These are phyloP conservation scores for Ammopiptanthus mongolicus DNA, from an alignment of 306 rosid genomes.

Conservation along the genomic window DNA sequence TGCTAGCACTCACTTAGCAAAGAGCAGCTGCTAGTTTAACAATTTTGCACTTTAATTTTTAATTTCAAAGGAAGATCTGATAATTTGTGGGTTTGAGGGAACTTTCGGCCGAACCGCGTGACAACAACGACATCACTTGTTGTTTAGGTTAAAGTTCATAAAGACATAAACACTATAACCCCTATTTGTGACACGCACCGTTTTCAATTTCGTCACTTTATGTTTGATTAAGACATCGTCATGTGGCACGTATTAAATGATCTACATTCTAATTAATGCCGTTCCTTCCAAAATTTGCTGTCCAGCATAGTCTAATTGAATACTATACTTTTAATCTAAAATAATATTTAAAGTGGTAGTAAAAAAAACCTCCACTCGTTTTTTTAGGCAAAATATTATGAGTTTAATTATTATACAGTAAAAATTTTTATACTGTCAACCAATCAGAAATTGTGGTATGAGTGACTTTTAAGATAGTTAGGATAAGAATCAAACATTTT, in stretches of 20 bases:
- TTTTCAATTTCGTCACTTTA: slow-evolving; percentile 25
- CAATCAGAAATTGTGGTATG: too few species aligned
- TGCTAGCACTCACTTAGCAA: not conserved
- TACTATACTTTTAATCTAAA: not conserved
- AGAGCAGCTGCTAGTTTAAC: not conserved
- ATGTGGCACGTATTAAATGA: not conserved
- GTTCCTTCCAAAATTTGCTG: not conserved
- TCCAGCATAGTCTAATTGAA: not conserved
- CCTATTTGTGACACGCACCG: slow-evolving; percentile 31
- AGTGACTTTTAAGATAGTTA: too few species aligned
- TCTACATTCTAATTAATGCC: not conserved
- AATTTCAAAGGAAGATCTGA: not conserved
- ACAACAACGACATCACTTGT: slow-evolving; percentile 56
- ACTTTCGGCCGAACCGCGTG: slow-evolving; percentile 56
- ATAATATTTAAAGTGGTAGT: not conserved
- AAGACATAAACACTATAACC: slow-evolving; percentile 17
- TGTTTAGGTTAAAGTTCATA: slow-evolving; percentile 52
- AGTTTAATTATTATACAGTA: too few species aligned
- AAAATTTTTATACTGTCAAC: too few species aligned
- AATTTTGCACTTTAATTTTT: slow-evolving; percentile 7
- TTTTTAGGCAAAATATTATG: not conserved
- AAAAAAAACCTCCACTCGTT: not conserved
- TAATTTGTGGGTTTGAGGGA: slow-evolving; percentile 10
- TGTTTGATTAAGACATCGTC: slow-evolving; percentile 11
- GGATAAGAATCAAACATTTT: too few species aligned